These are phyloP conservation scores for Anisodus tanguticus DNA, from an alignment of 257 asterid species.

Conservation along the genomic window DNA sequence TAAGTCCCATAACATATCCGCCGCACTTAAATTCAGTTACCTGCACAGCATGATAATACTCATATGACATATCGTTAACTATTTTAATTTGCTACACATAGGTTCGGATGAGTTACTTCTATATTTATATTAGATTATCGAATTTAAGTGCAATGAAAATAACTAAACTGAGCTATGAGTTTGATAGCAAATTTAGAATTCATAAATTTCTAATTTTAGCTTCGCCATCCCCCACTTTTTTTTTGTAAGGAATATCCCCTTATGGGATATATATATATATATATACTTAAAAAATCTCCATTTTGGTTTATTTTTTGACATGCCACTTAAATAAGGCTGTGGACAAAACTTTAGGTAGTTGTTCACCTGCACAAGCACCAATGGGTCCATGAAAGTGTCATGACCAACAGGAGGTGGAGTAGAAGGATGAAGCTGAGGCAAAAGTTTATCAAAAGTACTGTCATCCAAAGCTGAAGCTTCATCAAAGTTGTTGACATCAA, in stretches of 20 bases:
- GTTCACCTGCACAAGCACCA: conserved; percentile 59
- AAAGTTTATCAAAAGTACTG: conserved; percentile 39
- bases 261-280: too few species aligned
- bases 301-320: too few species aligned
- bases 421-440: conserved; percentile 35
- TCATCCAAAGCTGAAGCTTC: conserved; percentile 36
- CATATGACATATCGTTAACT: not conserved
- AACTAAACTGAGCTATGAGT: too few species aligned
- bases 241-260: too few species aligned
- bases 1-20: conserved; percentile 55
- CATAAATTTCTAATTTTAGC: too few species aligned
- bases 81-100: not conserved
- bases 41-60: not conserved
- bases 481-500: conserved; percentile 42
- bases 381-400: conserved; percentile 40
- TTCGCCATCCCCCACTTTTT: too few species aligned
- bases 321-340: too few species aligned
- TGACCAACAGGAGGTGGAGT: conserved; percentile 28
- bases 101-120: too few species aligned
- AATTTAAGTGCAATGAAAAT: too few species aligned
- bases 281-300: too few species aligned
- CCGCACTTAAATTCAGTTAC: conserved; percentile 53
- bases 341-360: not conserved
- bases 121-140: too few species aligned
- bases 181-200: too few species aligned